Percentiles rank a stretch among this genome's conserved stretches.
Evolutionary conservation across 1,139 yeast species (phyloP).

Genomic region (Nakaseomyces nivariensis): DNA sequence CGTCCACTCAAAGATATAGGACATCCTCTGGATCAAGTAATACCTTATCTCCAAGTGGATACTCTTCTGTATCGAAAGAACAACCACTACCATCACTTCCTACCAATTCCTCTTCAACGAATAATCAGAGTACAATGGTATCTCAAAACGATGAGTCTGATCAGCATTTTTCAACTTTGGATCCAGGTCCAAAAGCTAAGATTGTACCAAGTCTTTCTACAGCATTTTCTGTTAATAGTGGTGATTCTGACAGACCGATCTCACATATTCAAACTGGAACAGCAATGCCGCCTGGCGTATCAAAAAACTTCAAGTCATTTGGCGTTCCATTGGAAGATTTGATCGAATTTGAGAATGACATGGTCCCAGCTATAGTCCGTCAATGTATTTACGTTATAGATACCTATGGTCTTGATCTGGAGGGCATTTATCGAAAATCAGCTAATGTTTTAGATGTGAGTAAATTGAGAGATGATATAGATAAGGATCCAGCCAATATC

Average conservation of each 20-base stretch:
- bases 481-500: slow-evolving; percentile 64
- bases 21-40: not conserved
- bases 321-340: slow-evolving; percentile 72
- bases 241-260: slow-evolving; percentile 26
- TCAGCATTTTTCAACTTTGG: slow-evolving; percentile 17
- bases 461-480: slow-evolving; percentile 62
- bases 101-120: not conserved
- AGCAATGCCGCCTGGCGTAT: slow-evolving; percentile 32
- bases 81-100: slow-evolving; percentile 4
- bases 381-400: slow-evolving; percentile 85
- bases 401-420: slow-evolving; percentile 69
- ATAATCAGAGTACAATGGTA: not conserved
- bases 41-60: not conserved
- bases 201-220: slow-evolving; percentile 22
- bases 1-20: not conserved
- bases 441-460: slow-evolving; percentile 72
- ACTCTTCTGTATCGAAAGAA: not conserved
- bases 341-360: slow-evolving; percentile 75
- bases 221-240: slow-evolving; percentile 16
- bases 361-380: slow-evolving; percentile 84
- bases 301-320: slow-evolving; percentile 49
- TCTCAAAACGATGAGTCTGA: not conserved
- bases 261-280: slow-evolving; percentile 28
- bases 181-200: slow-evolving; percentile 18
- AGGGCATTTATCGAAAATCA: slow-evolving; percentile 81